Conservation (phyloP, 352 stramenopile species). For the Phytophthora sp. region DNA sequence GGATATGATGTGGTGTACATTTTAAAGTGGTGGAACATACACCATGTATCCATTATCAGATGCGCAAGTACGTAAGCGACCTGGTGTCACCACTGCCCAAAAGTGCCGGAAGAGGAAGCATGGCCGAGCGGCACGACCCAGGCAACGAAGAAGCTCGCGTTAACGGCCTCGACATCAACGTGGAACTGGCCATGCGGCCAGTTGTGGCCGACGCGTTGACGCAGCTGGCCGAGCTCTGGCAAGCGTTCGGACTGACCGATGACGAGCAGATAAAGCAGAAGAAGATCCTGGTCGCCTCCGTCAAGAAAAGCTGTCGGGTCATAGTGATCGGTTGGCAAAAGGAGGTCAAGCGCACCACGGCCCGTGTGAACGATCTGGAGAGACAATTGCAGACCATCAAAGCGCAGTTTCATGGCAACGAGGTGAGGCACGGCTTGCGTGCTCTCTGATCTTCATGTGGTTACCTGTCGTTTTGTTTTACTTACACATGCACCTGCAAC, state of each 20-base stretch:
- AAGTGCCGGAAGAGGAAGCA: slow-evolving; percentile 10
- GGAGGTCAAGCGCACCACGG: slow-evolving; percentile 12
- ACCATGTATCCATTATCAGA: slow-evolving; percentile 35
- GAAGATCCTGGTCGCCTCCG: slow-evolving; percentile 23
- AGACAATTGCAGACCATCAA: slow-evolving; percentile 44
- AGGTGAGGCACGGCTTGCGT: slow-evolving; percentile 17
- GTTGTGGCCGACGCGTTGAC: slow-evolving; percentile 14
- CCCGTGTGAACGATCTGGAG: slow-evolving; percentile 32
- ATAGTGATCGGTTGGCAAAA: slow-evolving; percentile 25
- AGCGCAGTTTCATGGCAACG: slow-evolving; percentile 38
- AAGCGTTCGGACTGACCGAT: slow-evolving; percentile 33
- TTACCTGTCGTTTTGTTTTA: not conserved
- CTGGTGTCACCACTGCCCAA: slow-evolving; percentile 22
- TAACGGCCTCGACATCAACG: slow-evolving; percentile 3
- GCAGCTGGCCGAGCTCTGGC: slow-evolving; percentile 44
- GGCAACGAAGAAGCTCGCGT: not conserved
- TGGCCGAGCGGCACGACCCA: not conserved
- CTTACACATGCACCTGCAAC: too few species aligned
- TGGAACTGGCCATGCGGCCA: slow-evolving; percentile 4
- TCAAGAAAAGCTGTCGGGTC: slow-evolving; percentile 27
- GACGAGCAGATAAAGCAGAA: slow-evolving; percentile 42
- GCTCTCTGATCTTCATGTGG: not conserved
- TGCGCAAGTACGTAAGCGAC: slow-evolving; percentile 15
- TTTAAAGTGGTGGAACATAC: not conserved
- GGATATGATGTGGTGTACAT: slow-evolving; percentile 16